Conservation (phyloP, 2,329 filamentous ascomycete species). For the Trichoderma semiorbis region DNA sequence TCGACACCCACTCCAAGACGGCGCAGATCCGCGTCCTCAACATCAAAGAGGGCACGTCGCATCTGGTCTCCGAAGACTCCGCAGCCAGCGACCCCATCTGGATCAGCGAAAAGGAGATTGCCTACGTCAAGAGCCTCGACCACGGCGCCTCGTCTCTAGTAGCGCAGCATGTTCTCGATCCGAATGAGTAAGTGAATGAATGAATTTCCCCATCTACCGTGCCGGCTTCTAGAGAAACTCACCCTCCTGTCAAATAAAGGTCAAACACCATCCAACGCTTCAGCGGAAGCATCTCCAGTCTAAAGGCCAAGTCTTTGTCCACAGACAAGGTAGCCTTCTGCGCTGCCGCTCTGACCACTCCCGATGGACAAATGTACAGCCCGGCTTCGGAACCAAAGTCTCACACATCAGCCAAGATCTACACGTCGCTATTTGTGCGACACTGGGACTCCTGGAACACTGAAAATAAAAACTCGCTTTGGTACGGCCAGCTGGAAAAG, state of each 20-base stretch:
- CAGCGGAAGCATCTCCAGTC: conserved; percentile 53
- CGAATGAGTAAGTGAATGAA: conserved; percentile 38
- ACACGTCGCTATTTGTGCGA: conserved; percentile 71
- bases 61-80: conserved; percentile 60
- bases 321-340: conserved; percentile 52
- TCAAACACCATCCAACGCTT: conserved; percentile 33
- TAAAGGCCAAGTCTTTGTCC: conserved; percentile 54
- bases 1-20: conserved; percentile 66
- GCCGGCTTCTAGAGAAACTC: neutral
- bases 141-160: conserved; percentile 48
- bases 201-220: neutral
- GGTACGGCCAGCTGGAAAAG: conserved; percentile 61
- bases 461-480: conserved; percentile 67
- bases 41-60: conserved; percentile 62
- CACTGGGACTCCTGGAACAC: conserved; percentile 80
- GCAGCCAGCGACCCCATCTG: conserved; percentile 70
- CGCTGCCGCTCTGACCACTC: conserved; percentile 61
- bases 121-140: conserved; percentile 51
- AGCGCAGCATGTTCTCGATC: conserved; percentile 31
- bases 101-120: conserved; percentile 64
- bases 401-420: conserved; percentile 64
- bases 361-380: conserved; percentile 68
- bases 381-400: conserved; percentile 57
- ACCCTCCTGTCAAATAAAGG: conserved; percentile 20
- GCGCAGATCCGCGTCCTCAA: conserved; percentile 70